Conservation (phyloP, 257 asterid species). For the Fraxinus anomala region DNA sequence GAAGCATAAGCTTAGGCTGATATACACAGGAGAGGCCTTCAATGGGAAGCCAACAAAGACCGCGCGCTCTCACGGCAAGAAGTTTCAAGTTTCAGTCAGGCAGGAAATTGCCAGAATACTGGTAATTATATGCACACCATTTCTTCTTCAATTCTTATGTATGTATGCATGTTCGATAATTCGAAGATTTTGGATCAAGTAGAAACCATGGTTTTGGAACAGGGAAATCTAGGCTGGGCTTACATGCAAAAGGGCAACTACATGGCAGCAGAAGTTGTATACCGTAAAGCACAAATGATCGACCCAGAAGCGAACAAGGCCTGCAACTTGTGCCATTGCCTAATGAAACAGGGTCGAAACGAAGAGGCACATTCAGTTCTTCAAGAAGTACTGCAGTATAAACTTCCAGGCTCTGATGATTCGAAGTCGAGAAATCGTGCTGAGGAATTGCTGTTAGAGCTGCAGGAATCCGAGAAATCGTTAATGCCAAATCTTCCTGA, state of each 20-base stretch:
- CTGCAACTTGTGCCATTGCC: slow-evolving; percentile 68
- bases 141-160: too few species aligned
- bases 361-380: slow-evolving; percentile 63
- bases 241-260: slow-evolving; percentile 74
- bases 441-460: slow-evolving; percentile 45
- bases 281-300: slow-evolving; percentile 81
- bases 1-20: slow-evolving; percentile 10
- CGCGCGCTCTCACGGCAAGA: slow-evolving; percentile 28
- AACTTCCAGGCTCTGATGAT: slow-evolving; percentile 64
- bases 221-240: slow-evolving; percentile 86
- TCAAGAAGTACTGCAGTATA: slow-evolving; percentile 50
- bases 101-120: slow-evolving; percentile 25
- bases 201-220: neutral
- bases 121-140: neutral
- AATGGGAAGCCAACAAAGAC: slow-evolving; percentile 28
- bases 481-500: neutral
- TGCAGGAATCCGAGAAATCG: slow-evolving; percentile 28
- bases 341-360: slow-evolving; percentile 58
- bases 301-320: slow-evolving; percentile 84
- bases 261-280: slow-evolving; percentile 75
- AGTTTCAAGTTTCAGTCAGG: slow-evolving; percentile 28
- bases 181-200: neutral
- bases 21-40: slow-evolving; percentile 22
- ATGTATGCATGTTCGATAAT: too few species aligned
- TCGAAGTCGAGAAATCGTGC: slow-evolving; percentile 53